Evolutionary conservation across 2,329 filamentous ascomycete genomes (phyloP).

Genomic region (Podosphaera aphanis): DNA sequence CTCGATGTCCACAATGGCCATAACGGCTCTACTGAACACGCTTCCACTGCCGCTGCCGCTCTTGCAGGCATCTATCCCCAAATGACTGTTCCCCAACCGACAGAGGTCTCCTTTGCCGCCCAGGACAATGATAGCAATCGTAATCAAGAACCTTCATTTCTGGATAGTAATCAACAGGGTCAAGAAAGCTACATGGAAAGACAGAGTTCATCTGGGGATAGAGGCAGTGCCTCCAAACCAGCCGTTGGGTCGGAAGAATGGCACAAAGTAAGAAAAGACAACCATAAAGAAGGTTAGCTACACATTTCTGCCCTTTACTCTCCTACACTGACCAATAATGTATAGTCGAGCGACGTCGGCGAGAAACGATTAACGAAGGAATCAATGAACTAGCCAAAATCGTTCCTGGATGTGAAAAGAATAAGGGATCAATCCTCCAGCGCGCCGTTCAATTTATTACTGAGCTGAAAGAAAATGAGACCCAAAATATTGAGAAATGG

Average conservation of each 20-base stretch:
- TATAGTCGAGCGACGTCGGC: constrained; percentile 76
- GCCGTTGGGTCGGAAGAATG: constrained; percentile 91
- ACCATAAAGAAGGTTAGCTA: constrained; percentile 82
- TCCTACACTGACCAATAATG: not conserved
- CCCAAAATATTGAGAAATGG: constrained; percentile 86
- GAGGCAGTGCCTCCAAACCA: constrained; percentile 35
- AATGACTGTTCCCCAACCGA: constrained; percentile 32
- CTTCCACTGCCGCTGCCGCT: constrained; percentile 33
- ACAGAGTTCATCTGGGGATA: constrained; percentile 16
- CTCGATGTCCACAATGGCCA: constrained; percentile 29
- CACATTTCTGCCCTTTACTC: constrained; percentile 3
- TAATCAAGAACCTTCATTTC: constrained; percentile 18
- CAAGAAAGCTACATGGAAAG: constrained; percentile 17
- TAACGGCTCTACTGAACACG: constrained; percentile 26
- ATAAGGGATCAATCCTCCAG: constrained; percentile 90
- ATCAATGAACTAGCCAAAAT: constrained; percentile 97
- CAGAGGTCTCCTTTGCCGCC: constrained; percentile 26
- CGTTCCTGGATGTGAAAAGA: constrained; percentile 93
- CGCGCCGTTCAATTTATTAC: constrained; percentile 86
- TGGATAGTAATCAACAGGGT: constrained; percentile 16
- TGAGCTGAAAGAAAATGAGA: constrained; percentile 82
- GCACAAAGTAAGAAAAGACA: constrained; percentile 93
- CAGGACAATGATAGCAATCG: constrained; percentile 20
- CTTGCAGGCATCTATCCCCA: constrained; percentile 21
- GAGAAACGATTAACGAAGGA: constrained; percentile 95